Base-by-base conservation (phyloP, 495 filamentous ascomycete genomes). In the Penicilliopsis zonata region DNA sequence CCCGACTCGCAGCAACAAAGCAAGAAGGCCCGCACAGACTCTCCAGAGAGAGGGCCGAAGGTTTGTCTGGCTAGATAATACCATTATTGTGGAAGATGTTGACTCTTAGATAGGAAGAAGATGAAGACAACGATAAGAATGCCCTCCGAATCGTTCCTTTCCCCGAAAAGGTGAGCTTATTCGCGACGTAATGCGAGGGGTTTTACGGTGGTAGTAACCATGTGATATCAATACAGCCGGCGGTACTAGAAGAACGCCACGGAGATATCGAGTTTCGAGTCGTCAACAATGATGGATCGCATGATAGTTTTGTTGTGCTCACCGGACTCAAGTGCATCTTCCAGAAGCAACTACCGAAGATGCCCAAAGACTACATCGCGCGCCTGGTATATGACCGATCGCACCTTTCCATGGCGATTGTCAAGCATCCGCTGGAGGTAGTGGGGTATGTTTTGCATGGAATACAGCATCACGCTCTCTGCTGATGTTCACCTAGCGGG, bases 281-380 rank as follows among this genome's bases (percentile, higher is more conserved):
- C 1, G 90, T 98, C 39, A 96, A 98, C 60, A 98, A 98, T 50
- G 92, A 98, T 50, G 79, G 80, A 42, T 67, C 75, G 10, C 72
- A 78, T 28, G 86, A 94, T 47, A 90, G 81, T 57, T 76, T 86
- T 20, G 92, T 96, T 44, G 88, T 98, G 44, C 70, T 98, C 13
- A 95, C 88, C 0, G 92, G 90, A 6, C 57, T 98, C 24, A 98
- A 96, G 54, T 94, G 86, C 49, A 94, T 98, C 32, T 98, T 98
- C 49, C 90, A 98, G 54, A 96, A 98, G 38, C 90, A 98, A 42
- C 69, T 98, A 0, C 90, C 90, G 1, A 96, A 96, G 57, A 98
- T 98, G 90, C 90, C 90, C 1, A 94, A 94, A 57, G 88, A 96
- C 45, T 98, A 98, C 52, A 96, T 98, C 37, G 90, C 90, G 13